Evolutionary conservation across 306 rosid species (phyloP).

Genomic region (Delonix regia): DNA sequence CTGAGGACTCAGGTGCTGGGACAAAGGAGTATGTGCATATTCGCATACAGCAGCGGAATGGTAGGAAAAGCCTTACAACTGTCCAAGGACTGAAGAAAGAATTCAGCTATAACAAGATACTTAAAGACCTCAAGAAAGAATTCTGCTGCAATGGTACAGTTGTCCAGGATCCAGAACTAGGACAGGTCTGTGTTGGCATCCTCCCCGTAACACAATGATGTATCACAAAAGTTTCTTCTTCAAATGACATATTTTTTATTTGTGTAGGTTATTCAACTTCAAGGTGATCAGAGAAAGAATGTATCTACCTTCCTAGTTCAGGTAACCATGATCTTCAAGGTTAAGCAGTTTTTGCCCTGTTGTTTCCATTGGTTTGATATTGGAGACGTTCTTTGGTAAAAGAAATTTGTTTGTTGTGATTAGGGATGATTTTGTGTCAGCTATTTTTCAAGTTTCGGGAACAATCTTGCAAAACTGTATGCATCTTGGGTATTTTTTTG

Average conservation of each 20-base stretch:
- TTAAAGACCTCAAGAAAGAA: conserved; percentile 83
- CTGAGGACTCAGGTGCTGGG: conserved; percentile 74
- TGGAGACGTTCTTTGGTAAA: neutral
- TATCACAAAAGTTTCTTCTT: neutral
- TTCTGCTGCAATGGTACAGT: conserved; percentile 93
- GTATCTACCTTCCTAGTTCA: conserved; percentile 67
- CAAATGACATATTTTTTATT: conserved; percentile 8
- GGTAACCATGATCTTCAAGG: conserved; percentile 40
- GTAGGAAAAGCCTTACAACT: conserved; percentile 88
- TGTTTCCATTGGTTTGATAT: neutral
- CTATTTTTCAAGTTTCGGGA: too few relatives aligned
- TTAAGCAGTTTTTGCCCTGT: neutral
- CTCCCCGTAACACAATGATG: neutral
- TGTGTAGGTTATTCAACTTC: conserved; percentile 84
- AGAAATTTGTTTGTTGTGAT: too few relatives aligned
- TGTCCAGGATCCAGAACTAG: conserved; percentile 89
- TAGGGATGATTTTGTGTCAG: too few relatives aligned
- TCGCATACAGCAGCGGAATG: conserved; percentile 87
- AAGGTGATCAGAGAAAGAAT: conserved; percentile 80
- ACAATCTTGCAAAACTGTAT: too few relatives aligned
- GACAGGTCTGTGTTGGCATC: conserved; percentile 61
- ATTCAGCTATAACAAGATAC: conserved; percentile 83
- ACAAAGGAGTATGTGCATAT: conserved; percentile 90
- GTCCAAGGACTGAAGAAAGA: conserved; percentile 95
- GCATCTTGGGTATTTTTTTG: too few relatives aligned